phyloP scores from a whole-genome alignment of 768 basidiomycete species.

The Multifurca ochricompacta region DNA sequence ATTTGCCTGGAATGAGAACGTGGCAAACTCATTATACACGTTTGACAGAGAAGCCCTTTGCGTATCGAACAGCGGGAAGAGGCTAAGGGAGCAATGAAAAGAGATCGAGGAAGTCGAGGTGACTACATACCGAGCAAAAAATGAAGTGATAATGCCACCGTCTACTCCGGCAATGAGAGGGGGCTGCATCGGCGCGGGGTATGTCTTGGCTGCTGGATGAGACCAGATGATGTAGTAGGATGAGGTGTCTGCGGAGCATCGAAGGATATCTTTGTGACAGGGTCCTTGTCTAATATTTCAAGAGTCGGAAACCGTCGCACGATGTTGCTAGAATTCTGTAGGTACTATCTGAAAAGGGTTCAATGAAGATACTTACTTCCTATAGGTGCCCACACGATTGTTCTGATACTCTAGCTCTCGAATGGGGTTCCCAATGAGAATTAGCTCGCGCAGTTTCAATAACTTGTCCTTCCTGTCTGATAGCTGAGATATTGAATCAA shows the following conservation, averaged over 20 bases:
- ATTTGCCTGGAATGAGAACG: slow-evolving; percentile 85
- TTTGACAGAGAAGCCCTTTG: slow-evolving; percentile 58
- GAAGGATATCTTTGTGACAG: slow-evolving; percentile 73
- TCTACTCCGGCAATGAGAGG: slow-evolving; percentile 74
- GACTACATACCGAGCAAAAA: slow-evolving; percentile 61
- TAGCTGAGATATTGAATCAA: slow-evolving; percentile 58
- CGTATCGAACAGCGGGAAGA: slow-evolving; percentile 77
- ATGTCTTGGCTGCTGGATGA: slow-evolving; percentile 55
- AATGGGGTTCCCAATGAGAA: slow-evolving; percentile 70
- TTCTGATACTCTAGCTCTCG: slow-evolving; percentile 51
- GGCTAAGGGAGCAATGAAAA: slow-evolving; percentile 38
- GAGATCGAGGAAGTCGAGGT: background rate
- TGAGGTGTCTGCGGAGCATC: slow-evolving; percentile 55
- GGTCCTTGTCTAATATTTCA: slow-evolving; percentile 75
- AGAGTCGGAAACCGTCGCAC: slow-evolving; percentile 73
- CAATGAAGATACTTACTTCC: slow-evolving; percentile 43
- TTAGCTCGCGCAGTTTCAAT: slow-evolving; percentile 59
- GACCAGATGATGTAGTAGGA: slow-evolving; percentile 32
- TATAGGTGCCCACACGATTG: slow-evolving; percentile 55
- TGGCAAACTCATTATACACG: slow-evolving; percentile 79
- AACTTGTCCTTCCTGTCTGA: slow-evolving; percentile 53
- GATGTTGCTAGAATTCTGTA: slow-evolving; percentile 51
- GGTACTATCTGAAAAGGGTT: background rate
- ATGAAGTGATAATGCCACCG: slow-evolving; percentile 57
- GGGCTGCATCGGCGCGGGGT: slow-evolving; percentile 67